Conservation (phyloP, 495 filamentous ascomycete genomes). For the Penicillium steckii region DNA sequence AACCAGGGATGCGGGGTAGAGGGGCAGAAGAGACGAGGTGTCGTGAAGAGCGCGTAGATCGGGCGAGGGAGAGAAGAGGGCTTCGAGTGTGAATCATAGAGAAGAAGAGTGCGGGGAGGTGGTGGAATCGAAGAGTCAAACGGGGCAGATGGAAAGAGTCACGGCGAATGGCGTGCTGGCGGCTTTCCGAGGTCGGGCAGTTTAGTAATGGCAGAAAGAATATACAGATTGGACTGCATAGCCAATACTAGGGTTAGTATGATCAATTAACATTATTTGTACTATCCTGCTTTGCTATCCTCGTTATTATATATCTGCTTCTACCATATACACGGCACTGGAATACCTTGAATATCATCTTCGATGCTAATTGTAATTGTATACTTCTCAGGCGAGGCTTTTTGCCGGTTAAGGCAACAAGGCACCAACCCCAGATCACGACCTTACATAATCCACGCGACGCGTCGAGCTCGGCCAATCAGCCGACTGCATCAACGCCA, state of each 20-base stretch:
- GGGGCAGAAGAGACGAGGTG: slow-evolving; percentile 2
- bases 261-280: too few relatives aligned
- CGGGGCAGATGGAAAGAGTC: neutral
- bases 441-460: neutral
- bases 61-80: slow-evolving; percentile 2
- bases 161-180: slow-evolving; percentile 23
- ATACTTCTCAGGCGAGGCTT: too few relatives aligned
- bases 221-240: too few relatives aligned
- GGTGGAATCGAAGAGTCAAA: slow-evolving; percentile 2
- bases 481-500: too few relatives aligned
- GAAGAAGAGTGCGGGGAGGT: slow-evolving; percentile 6
- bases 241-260: too few relatives aligned
- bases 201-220: neutral
- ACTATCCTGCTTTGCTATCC: neutral
- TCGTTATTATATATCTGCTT: too few relatives aligned
- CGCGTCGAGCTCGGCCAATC: slow-evolving; percentile 7
- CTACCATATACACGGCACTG: too few relatives aligned
- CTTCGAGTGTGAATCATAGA: slow-evolving; percentile 12
- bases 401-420: slow-evolving; percentile 8
- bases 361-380: too few relatives aligned
- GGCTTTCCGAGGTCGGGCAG: slow-evolving; percentile 22
- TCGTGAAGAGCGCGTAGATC: slow-evolving; percentile 5
- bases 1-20: slow-evolving; percentile 24
- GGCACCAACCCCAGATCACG: slow-evolving; percentile 1
- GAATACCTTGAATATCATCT: too few relatives aligned